Evolutionary conservation across 176 grass and related monocot species (phyloP).

Genomic region (Zizania latifolia): DNA sequence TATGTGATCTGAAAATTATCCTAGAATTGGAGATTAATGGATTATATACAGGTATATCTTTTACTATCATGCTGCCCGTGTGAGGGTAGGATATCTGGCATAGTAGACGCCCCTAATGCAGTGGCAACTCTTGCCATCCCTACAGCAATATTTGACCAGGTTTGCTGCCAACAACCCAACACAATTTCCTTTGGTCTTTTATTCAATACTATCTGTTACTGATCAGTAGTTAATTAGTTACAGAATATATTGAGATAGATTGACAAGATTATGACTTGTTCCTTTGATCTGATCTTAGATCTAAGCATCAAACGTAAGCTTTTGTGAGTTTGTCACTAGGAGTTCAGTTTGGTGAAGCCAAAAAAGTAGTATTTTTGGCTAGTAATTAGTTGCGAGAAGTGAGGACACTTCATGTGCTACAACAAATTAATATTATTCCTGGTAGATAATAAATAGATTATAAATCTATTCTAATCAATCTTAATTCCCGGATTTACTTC

Average conservation of each 20-base stretch:
- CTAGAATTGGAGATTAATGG: not conserved
- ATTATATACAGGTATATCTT: constrained; percentile 63
- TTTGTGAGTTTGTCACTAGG: not conserved
- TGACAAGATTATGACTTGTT: not conserved
- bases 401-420: not conserved
- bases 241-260: not conserved
- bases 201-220: not conserved
- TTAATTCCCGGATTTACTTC: not conserved
- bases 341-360: not conserved
- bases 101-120: constrained; percentile 84
- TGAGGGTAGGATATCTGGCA: constrained; percentile 91
- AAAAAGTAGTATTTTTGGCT: not conserved
- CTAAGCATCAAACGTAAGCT: not conserved
- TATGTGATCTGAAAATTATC: not conserved
- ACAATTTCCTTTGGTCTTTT: constrained; percentile 13
- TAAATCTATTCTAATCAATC: too few relatives aligned
- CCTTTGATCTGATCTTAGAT: not conserved
- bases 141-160: constrained; percentile 91
- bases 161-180: constrained; percentile 5
- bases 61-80: constrained; percentile 90
- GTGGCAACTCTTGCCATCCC: constrained; percentile 87
- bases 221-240: not conserved
- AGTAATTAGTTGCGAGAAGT: not conserved
- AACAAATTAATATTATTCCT: not conserved
- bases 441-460: not conserved